Conservation (phyloP, 169 alveolate genomes). For the Plasmodium yoelii region DNA sequence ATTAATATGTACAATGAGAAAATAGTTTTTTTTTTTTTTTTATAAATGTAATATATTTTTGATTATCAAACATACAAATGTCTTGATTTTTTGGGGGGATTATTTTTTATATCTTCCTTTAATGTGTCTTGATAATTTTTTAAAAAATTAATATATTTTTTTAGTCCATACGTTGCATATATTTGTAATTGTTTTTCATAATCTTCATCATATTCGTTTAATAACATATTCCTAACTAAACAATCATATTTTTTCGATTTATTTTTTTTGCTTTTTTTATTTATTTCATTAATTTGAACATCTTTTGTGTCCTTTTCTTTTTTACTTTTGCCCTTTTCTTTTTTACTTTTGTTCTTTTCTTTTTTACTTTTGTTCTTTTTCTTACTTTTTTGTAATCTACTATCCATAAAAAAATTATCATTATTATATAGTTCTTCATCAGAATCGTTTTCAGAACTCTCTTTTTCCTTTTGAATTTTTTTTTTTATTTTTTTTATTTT, state of each 20-base stretch:
- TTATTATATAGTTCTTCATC: conserved; percentile 51
- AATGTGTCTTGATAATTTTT: conserved; percentile 36
- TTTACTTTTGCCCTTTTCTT: not conserved
- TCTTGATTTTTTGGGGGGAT: conserved; percentile 14
- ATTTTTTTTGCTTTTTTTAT: not conserved
- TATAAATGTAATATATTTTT: not conserved
- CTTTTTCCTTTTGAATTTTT: no score
- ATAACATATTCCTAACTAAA: not conserved
- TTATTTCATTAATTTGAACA: not conserved
- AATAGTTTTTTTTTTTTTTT: no score
- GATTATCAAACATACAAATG: conserved; percentile 36
- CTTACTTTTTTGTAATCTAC: conserved; percentile 24
- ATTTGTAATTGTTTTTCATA: conserved; percentile 29
- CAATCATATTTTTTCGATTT: not conserved
- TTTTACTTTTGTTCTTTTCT: not conserved
- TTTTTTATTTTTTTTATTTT: not conserved
- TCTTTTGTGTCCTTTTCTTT: not conserved
- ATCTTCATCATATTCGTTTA: conserved; percentile 13
- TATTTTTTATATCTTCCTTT: not conserved
- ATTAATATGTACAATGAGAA: not conserved
- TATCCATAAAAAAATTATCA: conserved; percentile 61
- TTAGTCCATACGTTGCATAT: conserved; percentile 35
- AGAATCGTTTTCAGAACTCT: not conserved
- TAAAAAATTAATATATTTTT: conserved; percentile 42
- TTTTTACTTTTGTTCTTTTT: conserved; percentile 9